Conservation (phyloP, 129 eudicot species). For the Flaveria ramosissima region DNA sequence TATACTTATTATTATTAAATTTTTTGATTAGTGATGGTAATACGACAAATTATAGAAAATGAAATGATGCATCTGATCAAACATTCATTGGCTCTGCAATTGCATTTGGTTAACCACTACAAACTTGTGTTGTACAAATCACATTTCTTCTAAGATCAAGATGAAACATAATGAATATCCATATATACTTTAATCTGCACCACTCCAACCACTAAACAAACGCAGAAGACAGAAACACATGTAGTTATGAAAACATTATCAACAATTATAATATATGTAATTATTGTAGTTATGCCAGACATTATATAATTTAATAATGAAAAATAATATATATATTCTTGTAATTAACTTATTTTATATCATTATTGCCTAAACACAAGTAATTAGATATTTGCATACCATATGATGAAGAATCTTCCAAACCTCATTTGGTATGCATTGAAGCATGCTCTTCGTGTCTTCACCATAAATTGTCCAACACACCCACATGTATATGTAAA, state of each 20-base stretch:
- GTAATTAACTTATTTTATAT: not conserved
- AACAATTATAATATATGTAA: not conserved
- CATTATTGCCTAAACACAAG: not conserved
- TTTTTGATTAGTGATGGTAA: no score
- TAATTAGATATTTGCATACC: conserved; percentile 24
- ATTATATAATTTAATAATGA: conserved; percentile 3
- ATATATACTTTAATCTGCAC: no score
- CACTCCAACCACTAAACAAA: not conserved
- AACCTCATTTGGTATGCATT: not conserved
- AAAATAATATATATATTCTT: not conserved
- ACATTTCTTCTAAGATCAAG: no score
- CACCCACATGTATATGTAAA: not conserved
- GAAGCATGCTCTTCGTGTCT: not conserved
- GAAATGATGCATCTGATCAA: not conserved
- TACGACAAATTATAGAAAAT: no score
- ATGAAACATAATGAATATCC: no score
- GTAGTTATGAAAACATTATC: not conserved
- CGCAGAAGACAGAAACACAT: not conserved
- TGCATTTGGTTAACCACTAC: not conserved
- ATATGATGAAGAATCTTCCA: not conserved
- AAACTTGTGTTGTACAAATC: no score
- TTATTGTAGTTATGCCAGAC: not conserved
- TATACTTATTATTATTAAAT: no score
- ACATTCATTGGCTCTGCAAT: not conserved
- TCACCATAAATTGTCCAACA: not conserved